phyloP scores from a whole-genome alignment of 768 basidiomycete genomes.

The Boletus rex-veris region DNA sequence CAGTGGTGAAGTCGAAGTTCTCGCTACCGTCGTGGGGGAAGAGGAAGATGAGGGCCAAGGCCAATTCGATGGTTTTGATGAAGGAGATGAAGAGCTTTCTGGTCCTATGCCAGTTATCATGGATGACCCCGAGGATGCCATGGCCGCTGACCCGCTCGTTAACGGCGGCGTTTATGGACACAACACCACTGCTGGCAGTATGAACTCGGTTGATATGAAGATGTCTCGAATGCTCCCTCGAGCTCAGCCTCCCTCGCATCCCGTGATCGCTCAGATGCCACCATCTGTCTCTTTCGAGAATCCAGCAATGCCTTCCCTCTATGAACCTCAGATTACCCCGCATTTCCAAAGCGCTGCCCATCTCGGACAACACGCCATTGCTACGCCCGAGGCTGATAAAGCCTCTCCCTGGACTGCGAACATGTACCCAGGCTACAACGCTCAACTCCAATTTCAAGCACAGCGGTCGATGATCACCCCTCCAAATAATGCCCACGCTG shows the following conservation, averaged over 20 bases:
- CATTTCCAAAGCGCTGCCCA: conserved; percentile 27
- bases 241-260: conserved; percentile 27
- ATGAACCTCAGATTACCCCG: conserved; percentile 37
- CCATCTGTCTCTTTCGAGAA: conserved; percentile 49
- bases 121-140: conserved; percentile 33
- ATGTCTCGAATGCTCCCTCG: conserved; percentile 26
- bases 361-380: conserved; percentile 19
- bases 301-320: conserved; percentile 45
- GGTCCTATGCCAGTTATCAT: conserved; percentile 23
- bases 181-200: conserved; percentile 27
- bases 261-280: conserved; percentile 45
- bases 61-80: conserved; percentile 37
- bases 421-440: conserved; percentile 27
- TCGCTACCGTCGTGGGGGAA: conserved; percentile 50
- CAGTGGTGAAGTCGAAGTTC: conserved; percentile 66
- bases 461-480: conserved; percentile 42
- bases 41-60: conserved; percentile 50
- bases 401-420: conserved; percentile 29
- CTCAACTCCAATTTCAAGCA: conserved; percentile 27
- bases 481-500: conserved; percentile 37
- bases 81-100: conserved; percentile 41
- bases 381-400: conserved; percentile 26
- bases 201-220: conserved; percentile 27
- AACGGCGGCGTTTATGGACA: conserved; percentile 32
- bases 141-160: conserved; percentile 29